Percentiles rank a stretch among this genome's conserved stretches.
Evolutionary conservation across 257 asterid genomes (phyloP).

Genomic region (Scutellaria minor): DNA sequence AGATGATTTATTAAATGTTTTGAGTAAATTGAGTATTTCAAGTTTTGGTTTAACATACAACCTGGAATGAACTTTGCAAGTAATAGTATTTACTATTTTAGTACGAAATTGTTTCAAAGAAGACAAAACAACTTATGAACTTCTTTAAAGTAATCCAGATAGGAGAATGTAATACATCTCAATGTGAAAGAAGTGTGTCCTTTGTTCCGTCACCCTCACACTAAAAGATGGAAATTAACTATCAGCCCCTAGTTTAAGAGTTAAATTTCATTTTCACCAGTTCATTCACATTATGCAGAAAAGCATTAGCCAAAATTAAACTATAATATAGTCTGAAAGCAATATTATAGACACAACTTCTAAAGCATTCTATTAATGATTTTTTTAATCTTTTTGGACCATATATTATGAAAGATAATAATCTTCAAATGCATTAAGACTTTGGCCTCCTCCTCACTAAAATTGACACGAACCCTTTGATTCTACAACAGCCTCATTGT

Average conservation of each 20-base stretch:
- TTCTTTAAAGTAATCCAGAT: neutral
- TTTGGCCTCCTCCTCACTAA: neutral
- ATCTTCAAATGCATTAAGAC: neutral
- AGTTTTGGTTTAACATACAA: neutral
- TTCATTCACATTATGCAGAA: conserved; percentile 3
- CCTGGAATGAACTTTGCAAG: neutral
- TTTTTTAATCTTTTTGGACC: neutral
- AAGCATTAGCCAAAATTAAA: conserved; percentile 19
- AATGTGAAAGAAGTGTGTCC: neutral
- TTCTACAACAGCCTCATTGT: neutral
- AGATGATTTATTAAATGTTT: neutral
- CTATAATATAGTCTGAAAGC: neutral
- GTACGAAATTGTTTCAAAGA: neutral
- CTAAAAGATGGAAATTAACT: neutral
- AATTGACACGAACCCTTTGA: neutral
- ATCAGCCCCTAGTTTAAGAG: neutral
- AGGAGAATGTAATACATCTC: too few species aligned
- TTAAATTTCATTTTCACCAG: neutral
- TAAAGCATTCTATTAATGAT: neutral
- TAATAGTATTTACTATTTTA: neutral
- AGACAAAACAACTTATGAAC: neutral
- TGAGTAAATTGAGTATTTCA: neutral
- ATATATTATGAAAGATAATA: neutral
- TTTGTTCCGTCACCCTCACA: neutral
- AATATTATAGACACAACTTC: neutral